Evolutionary conservation across 2,329 filamentous ascomycete species (phyloP), one percentile per base, ranked within the genome.

Genomic region (Fusarium zealandicum): DNA sequence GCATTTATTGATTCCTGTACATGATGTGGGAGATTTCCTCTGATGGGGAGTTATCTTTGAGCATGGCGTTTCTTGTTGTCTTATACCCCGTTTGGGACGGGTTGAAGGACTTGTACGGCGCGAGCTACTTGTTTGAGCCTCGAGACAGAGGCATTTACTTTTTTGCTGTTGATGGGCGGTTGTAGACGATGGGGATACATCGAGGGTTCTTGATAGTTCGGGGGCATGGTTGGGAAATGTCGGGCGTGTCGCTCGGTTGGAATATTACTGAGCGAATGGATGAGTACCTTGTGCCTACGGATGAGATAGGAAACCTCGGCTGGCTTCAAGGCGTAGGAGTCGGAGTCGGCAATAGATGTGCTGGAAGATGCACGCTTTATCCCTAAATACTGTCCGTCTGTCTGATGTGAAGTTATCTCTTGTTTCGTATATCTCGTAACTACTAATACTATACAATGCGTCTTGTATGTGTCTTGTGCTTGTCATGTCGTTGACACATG

Each of bases 311-410:
- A 31, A 31, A 59, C 59, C 59, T 60, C 51, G 42, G 43, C 54
- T 65, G 65, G 65, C 65, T 62, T 59, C 54, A 55, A 64, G 65
- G 53, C 65, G 57, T 67, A 65, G 61, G 40, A 66, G 65, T 65
- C 63, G 39, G 59, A 68, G 65, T 58, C 56, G 54, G 55, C 57
- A 67, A 65, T 62, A 60, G 41, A 32, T 39, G 65, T 68, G 65
- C 65, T 68, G 65, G 44, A 68, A 68, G 30, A 68, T 30, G 65
- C 65, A 67, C 65, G 39, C 46, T 53, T 66, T 67, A 57, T 62
- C 59, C 57, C 61, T 54, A 40, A 39, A 37, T 3, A 20, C 20
- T 20, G 4, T 46, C 22, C 6, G 20, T 20, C 20, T 25, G 22
- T 25, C 22, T 25, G 22, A 25, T 9, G 22, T 25, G 22, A 9